A percentile compares a stretch with the other conserved stretches of the same genome.
Conservation (phyloP, 306 rosid species). For the Pyrus pyrifolia region DNA sequence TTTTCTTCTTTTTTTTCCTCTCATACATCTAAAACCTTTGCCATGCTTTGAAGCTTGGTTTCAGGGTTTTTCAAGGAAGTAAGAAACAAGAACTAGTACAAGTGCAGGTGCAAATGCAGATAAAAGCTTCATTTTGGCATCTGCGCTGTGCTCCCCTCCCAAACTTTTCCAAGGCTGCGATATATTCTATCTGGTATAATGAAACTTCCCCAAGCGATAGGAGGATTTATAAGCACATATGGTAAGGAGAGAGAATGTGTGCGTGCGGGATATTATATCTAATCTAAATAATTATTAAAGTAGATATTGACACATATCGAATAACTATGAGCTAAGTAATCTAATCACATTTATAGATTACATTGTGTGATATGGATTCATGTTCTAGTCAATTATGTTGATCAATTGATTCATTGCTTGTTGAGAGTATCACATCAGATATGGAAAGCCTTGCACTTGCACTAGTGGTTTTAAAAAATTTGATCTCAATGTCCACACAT, state of each 20-base stretch:
- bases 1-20: not conserved
- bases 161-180: not conserved
- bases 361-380: not conserved
- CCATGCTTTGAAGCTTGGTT: not conserved
- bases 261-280: not conserved
- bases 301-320: not conserved
- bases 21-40: not conserved
- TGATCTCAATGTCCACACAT: no score
- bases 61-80: not conserved
- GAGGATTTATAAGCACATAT: not conserved
- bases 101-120: conserved; percentile 99
- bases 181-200: not conserved
- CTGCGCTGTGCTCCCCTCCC: not conserved
- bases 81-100: conserved; percentile 11
- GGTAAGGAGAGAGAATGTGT: not conserved
- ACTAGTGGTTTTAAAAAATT: no score
- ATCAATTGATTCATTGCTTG: no score
- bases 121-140: conserved; percentile 46
- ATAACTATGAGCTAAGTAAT: not conserved
- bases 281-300: not conserved
- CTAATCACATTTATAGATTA: no score
- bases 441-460: no score
- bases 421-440: no score
- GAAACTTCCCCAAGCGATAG: not conserved
- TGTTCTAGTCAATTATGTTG: no score